Evolutionary conservation across 2,329 filamentous ascomycete genomes (phyloP).

Genomic region (Emmonsia crescens): DNA sequence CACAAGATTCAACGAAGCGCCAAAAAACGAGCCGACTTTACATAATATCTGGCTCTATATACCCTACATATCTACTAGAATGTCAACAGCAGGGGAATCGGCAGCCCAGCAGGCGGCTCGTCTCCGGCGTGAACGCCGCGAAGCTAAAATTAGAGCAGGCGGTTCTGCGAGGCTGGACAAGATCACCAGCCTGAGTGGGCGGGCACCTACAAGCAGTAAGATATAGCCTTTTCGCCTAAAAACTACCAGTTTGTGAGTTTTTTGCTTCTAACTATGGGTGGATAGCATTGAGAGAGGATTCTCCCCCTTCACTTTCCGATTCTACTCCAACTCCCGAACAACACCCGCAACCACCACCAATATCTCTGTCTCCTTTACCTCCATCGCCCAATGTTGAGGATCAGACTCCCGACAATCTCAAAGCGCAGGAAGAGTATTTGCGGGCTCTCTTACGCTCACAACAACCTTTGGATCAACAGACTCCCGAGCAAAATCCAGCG

Average conservation of each 20-base stretch:
- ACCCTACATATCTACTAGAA: slow-evolving; percentile 8
- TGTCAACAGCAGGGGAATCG: slow-evolving; percentile 34
- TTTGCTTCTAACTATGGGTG: not conserved
- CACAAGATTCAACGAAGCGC: not conserved
- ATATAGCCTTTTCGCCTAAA: not conserved
- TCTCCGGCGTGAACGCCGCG: slow-evolving; percentile 51
- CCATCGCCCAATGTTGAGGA: slow-evolving; percentile 16
- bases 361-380: slow-evolving; percentile 7
- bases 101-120: slow-evolving; percentile 44
- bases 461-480: slow-evolving; percentile 12
- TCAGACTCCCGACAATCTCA: slow-evolving; percentile 24
- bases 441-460: slow-evolving; percentile 31
- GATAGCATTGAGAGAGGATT: slow-evolving; percentile 16
- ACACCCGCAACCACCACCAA: slow-evolving; percentile 11
- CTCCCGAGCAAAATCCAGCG: slow-evolving; percentile 22
- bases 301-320: slow-evolving; percentile 10
- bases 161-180: slow-evolving; percentile 50
- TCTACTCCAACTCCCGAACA: slow-evolving; percentile 10
- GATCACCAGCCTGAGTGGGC: slow-evolving; percentile 50
- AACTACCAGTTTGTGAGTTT: not conserved
- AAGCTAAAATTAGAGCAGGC: slow-evolving; percentile 50
- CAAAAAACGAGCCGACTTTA: not conserved
- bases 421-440: slow-evolving; percentile 33
- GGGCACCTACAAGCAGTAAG: slow-evolving; percentile 26
- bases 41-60: not conserved